Evolutionary conservation across 345 rosid species (phyloP).

Genomic region (Eucalyptus microcorys): DNA sequence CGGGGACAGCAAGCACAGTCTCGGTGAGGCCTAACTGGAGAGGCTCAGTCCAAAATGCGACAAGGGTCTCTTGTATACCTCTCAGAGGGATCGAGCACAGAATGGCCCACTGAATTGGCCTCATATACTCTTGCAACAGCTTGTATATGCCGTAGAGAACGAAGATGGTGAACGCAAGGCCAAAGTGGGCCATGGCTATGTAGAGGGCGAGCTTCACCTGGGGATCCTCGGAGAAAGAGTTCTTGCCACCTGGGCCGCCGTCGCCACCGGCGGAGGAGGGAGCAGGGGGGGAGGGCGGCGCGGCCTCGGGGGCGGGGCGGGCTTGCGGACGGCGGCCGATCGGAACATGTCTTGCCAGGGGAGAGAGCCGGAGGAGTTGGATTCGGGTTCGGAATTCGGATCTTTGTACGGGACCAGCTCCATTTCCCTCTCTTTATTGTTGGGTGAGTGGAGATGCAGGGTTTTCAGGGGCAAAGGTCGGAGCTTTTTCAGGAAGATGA

Average conservation of each 20-base stretch:
- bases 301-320: conserved; percentile 24
- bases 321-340: conserved; percentile 68
- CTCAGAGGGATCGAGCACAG: conserved; percentile 85
- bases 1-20: conserved; percentile 78
- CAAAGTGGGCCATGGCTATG: conserved; percentile 98
- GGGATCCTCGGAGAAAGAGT: conserved; percentile 43
- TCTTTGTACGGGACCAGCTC: conserved; percentile 69
- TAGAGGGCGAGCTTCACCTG: conserved; percentile 83
- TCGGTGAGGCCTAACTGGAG: conserved; percentile 80
- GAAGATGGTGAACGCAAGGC: conserved; percentile 61
- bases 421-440: conserved; percentile 16
- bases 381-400: conserved; percentile 38
- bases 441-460: background rate
- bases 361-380: conserved; percentile 27
- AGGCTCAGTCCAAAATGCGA: conserved; percentile 80
- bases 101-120: conserved; percentile 96
- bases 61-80: conserved; percentile 83
- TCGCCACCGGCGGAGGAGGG: background rate
- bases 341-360: conserved; percentile 97
- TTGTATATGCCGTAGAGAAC: conserved; percentile 56
- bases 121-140: conserved; percentile 71
- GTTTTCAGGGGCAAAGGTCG: background rate
- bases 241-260: conserved; percentile 3
- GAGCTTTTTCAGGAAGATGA: background rate
- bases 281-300: background rate